These are phyloP conservation scores for Eucalyptus grandis DNA, from an alignment of 345 rosid genomes.

Conservation along the genomic window DNA sequence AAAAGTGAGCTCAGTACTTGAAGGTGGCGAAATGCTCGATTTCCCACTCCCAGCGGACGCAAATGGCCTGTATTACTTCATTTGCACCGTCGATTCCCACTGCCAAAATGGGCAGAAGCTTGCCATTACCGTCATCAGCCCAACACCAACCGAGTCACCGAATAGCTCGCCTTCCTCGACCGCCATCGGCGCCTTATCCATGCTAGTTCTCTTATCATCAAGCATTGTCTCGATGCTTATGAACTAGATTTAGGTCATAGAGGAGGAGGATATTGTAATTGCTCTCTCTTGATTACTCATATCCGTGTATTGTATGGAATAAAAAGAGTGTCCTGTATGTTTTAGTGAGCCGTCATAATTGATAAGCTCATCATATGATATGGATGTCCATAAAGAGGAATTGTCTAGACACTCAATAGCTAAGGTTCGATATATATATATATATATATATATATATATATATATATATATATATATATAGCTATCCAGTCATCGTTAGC, in stretches of 20 bases:
- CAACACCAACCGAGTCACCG: not conserved
- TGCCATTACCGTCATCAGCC: not conserved
- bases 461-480: no score
- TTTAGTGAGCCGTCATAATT: not conserved
- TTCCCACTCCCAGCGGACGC: not conserved
- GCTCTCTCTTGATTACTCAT: not conserved
- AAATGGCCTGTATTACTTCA: conserved; percentile 5
- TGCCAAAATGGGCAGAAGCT: conserved; percentile 14
- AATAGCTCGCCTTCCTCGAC: not conserved
- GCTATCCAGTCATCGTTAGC: not conserved
- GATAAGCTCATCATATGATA: not conserved
- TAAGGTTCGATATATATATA: not conserved
- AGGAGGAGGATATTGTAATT: not conserved
- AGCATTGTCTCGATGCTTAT: not conserved
- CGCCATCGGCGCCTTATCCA: not conserved
- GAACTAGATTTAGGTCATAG: not conserved
- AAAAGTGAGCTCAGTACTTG: not conserved
- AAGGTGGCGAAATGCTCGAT: not conserved
- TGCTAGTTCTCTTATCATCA: not conserved
- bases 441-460: no score
- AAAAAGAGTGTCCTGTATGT: not conserved
- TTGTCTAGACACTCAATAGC: not conserved
- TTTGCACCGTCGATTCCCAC: conserved; percentile 11
- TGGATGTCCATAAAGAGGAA: not conserved
- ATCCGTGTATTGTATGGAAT: not conserved